Conservation (phyloP, 495 filamentous ascomycete species). For the Neurospora sublineolata region DNA sequence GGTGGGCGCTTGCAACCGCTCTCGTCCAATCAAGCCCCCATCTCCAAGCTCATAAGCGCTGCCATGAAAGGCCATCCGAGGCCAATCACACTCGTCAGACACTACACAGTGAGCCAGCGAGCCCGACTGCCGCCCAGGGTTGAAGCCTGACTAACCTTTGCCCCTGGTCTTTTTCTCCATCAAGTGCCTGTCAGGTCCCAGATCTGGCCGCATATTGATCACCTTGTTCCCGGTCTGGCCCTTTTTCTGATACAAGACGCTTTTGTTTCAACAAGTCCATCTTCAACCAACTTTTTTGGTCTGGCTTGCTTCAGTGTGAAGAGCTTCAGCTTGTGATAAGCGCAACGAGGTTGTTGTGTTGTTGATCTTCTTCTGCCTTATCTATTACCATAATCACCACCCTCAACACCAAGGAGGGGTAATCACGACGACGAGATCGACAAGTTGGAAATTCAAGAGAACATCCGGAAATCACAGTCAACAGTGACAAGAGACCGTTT, state of each 20-base stretch:
- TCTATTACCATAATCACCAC: neutral
- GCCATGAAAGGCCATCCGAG: slow-evolving; percentile 3
- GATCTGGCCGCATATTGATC: slow-evolving; percentile 29
- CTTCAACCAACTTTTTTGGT: neutral
- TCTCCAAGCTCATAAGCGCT: slow-evolving; percentile 20
- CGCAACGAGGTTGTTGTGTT: neutral
- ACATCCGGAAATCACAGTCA: neutral
- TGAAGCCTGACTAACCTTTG: neutral
- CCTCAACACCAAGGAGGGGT: slow-evolving; percentile 6
- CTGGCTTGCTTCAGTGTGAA: neutral
- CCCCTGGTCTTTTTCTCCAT: neutral
- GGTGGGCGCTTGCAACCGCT: slow-evolving; percentile 15
- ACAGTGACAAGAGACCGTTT: neutral
- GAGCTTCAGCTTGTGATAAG: neutral
- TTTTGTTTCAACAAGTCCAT: slow-evolving; percentile 5
- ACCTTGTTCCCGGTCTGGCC: slow-evolving; percentile 10
- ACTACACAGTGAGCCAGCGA: neutral
- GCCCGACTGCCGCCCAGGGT: slow-evolving; percentile 8
- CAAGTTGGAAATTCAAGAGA: neutral
- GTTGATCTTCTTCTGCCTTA: neutral
- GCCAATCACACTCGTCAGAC: slow-evolving; percentile 25
- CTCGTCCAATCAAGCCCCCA: slow-evolving; percentile 13
- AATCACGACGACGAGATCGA: neutral
- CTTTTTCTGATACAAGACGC: slow-evolving; percentile 2
- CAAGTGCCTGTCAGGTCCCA: slow-evolving; percentile 5